Base-by-base conservation (phyloP, 306 rosid genomes). In the Myrica gale region DNA sequence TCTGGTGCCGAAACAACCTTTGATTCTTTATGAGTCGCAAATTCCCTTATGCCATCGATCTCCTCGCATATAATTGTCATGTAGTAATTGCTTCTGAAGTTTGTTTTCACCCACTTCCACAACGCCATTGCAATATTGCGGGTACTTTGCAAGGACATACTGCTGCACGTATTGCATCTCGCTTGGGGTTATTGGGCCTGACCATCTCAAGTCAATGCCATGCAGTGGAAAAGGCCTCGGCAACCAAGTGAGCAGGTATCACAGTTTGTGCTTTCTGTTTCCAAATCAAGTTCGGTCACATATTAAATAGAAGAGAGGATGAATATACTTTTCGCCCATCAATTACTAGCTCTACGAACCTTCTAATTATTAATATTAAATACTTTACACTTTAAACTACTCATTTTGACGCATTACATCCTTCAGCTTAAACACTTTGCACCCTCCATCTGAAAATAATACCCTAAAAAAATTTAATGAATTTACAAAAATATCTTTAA, bases 171-270 rank as follows among this genome's bases (percentile, higher is more conserved):
- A 93, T 69, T 87, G 84, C 84, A 80, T 93, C 82, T 93, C 98
- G 26, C 82, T 85, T 54, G 86, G 93, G 51, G 98, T 93, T 80
- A 93, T 93, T 23, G 97, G 98, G 51, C 93, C 97, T 11, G 98
- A 93, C 93, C 97, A 93, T 85, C 96, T 85, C 9, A 91, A 74
- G 71, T 89, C 97, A 50, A 91, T 85, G 46, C 92, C 92, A 6
- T 82, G 88, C 61, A 91, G 86, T 85, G 63, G 97, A 93, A 46
- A 93, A 89, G 56, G 92, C 93, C 84, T 89, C 92, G n/a, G 92
- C 96, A 75, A 89, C 75, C 82, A 91, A 85, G 85, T 91, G 89
- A 73, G 96, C 82, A 6, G 96, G 96, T 70, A 89, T 85, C 82
- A 89, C 67, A 23, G 68, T 73, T 19, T 82, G 86, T 23, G 89